Conservation (phyloP, 1,284 basidiomycete species). For the Melampsora larici-populina region DNA sequence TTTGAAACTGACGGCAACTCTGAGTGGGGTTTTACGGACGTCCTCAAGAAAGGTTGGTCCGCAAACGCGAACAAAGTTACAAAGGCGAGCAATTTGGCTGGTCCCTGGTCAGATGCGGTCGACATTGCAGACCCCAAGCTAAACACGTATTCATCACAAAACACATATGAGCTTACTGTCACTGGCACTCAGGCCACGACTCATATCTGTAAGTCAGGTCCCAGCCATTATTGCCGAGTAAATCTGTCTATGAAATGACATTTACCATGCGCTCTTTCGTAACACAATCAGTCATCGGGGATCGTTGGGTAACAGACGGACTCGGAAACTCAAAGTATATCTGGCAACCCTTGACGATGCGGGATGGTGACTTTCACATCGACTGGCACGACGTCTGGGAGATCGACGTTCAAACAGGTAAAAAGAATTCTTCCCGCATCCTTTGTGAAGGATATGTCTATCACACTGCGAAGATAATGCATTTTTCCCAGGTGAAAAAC, state of each 20-base stretch:
- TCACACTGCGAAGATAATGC: no score
- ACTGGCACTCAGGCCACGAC: background rate
- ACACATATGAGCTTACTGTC: no score
- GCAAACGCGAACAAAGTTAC: conserved; percentile 66
- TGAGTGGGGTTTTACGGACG: no score
- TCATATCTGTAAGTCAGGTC: conserved; percentile 44
- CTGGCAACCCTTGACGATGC: conserved; percentile 3
- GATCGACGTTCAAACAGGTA: conserved; percentile 9
- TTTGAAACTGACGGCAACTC: no score
- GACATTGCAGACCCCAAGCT: no score
- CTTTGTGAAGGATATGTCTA: no score
- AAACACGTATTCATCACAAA: no score
- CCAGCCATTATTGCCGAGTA: no score
- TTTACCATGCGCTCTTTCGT: no score
- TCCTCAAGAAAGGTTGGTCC: conserved; percentile 61
- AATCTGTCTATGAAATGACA: background rate
- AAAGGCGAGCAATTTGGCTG: conserved; percentile 60
- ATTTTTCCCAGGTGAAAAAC: no score
- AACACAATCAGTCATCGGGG: conserved; percentile 61
- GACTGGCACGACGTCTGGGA: conserved; percentile 10
- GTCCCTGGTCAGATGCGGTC: no score
- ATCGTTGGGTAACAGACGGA: conserved; percentile 65
- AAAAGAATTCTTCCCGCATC: background rate
- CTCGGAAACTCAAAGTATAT: no score
- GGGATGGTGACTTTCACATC: conserved; percentile 39